Base-by-base conservation (phyloP, 2,329 filamentous ascomycete species). In the Alternaria sp. region DNA sequence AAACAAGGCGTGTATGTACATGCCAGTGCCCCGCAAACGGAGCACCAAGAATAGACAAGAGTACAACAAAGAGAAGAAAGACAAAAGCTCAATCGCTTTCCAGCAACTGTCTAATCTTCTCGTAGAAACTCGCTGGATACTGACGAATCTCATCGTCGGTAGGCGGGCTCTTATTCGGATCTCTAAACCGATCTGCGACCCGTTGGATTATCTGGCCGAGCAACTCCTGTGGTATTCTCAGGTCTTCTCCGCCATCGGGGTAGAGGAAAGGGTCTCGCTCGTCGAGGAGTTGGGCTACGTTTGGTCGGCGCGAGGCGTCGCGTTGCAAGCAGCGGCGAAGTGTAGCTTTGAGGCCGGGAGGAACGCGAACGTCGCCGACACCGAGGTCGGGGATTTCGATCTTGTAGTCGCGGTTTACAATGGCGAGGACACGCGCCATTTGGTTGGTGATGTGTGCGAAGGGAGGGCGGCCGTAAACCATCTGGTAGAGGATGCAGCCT, bases 401-500 rank as follows among this genome's bases (percentile, higher is more conserved):
- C 6, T 81, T 79, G 78, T 93, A 89, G 59, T 89, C 86, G 80
- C 89, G 92, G 79, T 95, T 92, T 69, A 93, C 92, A 75, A 96
- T 96, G 63, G 92, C 92, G 79, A 93, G 90, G 77, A 96, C 96
- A 21, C 93, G 90, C 40, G 92, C 89, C 83, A 97, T 92, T 74
- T 90, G 92, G 80, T 95, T 96, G 62, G 88, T 84, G 70, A 99
- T 96, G 77, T 98, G 94, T 13, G 91, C 93, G 75, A 99, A 99
- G 0, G 96, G 96, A 4, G 93, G 91, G n/a, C 91, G 87, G n/a
- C 96, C 96, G 77, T 99, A 99, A 1, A 95, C 92, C 92, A 99
- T 96, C 78, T 98, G 95, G 82, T 97, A 99, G 13, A 99, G 84
- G 65, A 99, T 98, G 77, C 96, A 99, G 17, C 96, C 96, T 13